Conservation (phyloP, 176 grass and related monocot genomes). For the Paspalum vaginatum region DNA sequence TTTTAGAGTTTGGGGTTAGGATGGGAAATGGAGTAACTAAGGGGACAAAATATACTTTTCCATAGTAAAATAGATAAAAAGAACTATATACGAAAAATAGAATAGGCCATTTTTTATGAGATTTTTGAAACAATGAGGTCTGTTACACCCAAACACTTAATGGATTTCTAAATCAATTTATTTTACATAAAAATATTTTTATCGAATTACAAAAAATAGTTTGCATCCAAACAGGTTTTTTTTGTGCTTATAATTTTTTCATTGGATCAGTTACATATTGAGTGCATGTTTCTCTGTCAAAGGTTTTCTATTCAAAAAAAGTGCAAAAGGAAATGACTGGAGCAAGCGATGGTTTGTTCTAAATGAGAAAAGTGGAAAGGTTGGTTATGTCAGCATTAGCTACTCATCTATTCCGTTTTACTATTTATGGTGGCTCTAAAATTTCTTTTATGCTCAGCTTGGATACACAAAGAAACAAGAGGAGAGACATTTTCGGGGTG, state of each 20-base stretch:
- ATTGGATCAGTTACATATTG: not conserved
- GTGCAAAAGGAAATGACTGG: conserved; percentile 77
- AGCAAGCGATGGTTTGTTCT: conserved; percentile 93
- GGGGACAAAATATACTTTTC: too few species aligned
- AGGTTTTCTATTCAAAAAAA: conserved; percentile 83
- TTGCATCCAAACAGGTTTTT: not conserved
- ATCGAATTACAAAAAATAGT: too few species aligned
- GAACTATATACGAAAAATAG: too few species aligned
- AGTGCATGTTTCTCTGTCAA: conserved; percentile 35
- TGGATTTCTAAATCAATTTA: too few species aligned
- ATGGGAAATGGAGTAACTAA: too few species aligned
- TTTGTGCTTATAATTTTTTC: not conserved
- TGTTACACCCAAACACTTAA: too few species aligned
- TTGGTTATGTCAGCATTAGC: conserved; percentile 30
- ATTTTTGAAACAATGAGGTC: too few species aligned
- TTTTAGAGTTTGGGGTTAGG: too few species aligned
- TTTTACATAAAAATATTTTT: too few species aligned
- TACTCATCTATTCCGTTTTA: conserved; percentile 7
- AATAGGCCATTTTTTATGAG: too few species aligned
- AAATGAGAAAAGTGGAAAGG: conserved; percentile 89
- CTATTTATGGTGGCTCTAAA: conserved; percentile 22
- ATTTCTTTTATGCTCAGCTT: conserved; percentile 53
- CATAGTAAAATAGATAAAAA: too few species aligned
- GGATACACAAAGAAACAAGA: conserved; percentile 93
- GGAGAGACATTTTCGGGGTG: conserved; percentile 78